Base-by-base conservation (phyloP, 495 filamentous ascomycete genomes). In the Penicillium verhagenii region DNA sequence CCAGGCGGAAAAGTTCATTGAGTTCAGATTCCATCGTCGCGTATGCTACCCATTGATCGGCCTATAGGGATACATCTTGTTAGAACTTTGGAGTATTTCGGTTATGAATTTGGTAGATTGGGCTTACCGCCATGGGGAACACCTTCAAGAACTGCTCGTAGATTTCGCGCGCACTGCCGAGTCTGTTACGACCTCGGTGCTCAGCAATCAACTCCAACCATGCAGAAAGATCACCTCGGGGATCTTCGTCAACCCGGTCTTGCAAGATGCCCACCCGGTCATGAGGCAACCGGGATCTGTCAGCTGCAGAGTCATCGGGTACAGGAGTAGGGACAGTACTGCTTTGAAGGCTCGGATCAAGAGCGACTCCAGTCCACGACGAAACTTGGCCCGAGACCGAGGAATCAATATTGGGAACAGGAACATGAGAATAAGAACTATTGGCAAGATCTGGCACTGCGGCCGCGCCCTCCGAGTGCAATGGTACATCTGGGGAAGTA, bases 141-240 rank as follows among this genome's bases (percentile, higher is more conserved):
- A 92, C 72, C 58, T 83, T 81, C 63, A 98, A 78, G 63, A 97
- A 96, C 35, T 88, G 81, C 50, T 96, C 89, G 63, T 92, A 97
- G 18, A 86, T 83, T 49, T 79, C 80, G 49, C 94, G 86, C 18
- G 87, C 84, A 59, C 91, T 89, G 51, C 93, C 88, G 50, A 91
- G 70, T 68, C 92, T 91, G 66, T 86, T 85, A 60, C 89, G 89
- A 63, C 82, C 81, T 58, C 85, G 86, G 67, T 96, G 86, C 71
- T 97, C 92, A 56, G 79, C 79, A 68, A 98, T 92, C 63, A 98
- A 77, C 52, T 80, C 79, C 60, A 92, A 71, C 94, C 94, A 98
- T 14, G 93, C 91, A 45, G 92, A 85, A 58, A 93, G 78, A 64
- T 97, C 94, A 56, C 92, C 94, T 54, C 87, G 85, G 24, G 95